A percentile compares a stretch with the other conserved stretches of the same genome.
Evolutionary conservation across 83 land plant species (phyloP).

Genomic region (Larix sibirica): DNA sequence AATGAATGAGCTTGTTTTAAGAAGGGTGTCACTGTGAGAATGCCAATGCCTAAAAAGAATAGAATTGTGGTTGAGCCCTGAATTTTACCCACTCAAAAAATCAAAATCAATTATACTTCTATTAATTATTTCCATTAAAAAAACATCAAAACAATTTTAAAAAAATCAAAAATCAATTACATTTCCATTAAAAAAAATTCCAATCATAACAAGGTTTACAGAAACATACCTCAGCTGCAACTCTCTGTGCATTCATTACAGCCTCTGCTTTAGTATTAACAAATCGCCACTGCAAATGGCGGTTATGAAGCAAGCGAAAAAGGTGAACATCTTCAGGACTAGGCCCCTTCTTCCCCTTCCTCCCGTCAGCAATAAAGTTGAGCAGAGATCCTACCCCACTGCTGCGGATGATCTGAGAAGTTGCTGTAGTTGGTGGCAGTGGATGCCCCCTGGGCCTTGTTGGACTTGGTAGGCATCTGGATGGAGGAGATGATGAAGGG

Average conservation of each 20-base stretch:
- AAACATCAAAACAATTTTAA: neutral
- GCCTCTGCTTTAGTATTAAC: constrained; percentile 88
- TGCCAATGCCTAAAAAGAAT: too few species aligned
- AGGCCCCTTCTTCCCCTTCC: constrained; percentile 58
- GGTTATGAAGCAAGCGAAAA: constrained; percentile 65
- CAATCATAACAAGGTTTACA: neutral
- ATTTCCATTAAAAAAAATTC: neutral
- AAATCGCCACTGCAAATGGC: constrained; percentile 82
- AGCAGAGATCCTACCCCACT: constrained; percentile 22
- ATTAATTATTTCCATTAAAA: too few species aligned
- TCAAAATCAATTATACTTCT: too few species aligned
- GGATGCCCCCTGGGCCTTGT: constrained; percentile 19
- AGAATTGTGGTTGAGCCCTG: too few species aligned
- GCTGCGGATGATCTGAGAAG: constrained; percentile 4
- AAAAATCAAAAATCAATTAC: neutral
- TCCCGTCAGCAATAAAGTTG: constrained; percentile 37
- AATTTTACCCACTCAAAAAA: too few species aligned
- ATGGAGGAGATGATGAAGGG: constrained; percentile 14
- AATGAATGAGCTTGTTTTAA: too few species aligned
- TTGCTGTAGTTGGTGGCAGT: constrained; percentile 38
- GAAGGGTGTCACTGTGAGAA: too few species aligned
- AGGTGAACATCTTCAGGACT: constrained; percentile 67
- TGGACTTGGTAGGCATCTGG: constrained; percentile 33
- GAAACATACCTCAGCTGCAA: constrained; percentile 70
- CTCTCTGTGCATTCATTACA: constrained; percentile 45